phyloP scores from a whole-genome alignment of 2,329 filamentous ascomycete genomes.

The Fusarium goolgardi region DNA sequence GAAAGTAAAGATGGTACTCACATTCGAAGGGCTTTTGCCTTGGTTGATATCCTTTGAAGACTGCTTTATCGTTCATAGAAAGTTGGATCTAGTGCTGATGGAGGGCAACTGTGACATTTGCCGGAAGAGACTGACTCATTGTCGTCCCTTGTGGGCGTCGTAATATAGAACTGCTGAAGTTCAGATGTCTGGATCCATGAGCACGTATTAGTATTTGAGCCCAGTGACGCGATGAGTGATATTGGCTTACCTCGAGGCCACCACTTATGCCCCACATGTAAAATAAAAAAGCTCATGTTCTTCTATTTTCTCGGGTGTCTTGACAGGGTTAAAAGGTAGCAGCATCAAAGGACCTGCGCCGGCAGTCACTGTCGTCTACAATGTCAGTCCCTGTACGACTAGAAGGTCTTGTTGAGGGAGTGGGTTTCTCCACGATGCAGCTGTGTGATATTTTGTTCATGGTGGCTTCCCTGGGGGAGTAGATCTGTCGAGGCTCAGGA shows the following conservation, averaged over 20 bases:
- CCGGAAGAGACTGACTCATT: conserved; percentile 50
- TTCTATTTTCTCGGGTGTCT: conserved; percentile 37
- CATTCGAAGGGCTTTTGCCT: conserved; percentile 46
- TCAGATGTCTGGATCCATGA: conserved; percentile 43
- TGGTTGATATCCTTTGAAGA: conserved; percentile 52
- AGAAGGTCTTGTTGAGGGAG: not conserved
- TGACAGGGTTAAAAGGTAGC: not conserved
- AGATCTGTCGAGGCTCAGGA: not conserved
- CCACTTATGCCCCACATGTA: conserved; percentile 42
- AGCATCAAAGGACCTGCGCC: not conserved
- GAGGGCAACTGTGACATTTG: conserved; percentile 38
- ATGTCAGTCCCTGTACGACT: not conserved
- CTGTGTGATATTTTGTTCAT: not conserved
- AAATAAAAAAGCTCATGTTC: conserved; percentile 39
- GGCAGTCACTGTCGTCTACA: not conserved
- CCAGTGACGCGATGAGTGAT: accelerated
- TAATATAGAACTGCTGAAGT: conserved; percentile 45
- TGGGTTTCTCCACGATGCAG: not conserved
- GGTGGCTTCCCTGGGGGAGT: not conserved
- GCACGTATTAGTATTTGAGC: not conserved
- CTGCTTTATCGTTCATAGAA: conserved; percentile 54
- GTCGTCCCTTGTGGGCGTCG: conserved; percentile 32
- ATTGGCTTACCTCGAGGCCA: conserved; percentile 26
- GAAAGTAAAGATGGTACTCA: conserved; percentile 51
- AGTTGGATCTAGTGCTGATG: conserved; percentile 48